These are phyloP conservation scores for Phaeodactylum tricornutum DNA, from an alignment of 108 stramenopile genomes.

Conservation along the genomic window DNA sequence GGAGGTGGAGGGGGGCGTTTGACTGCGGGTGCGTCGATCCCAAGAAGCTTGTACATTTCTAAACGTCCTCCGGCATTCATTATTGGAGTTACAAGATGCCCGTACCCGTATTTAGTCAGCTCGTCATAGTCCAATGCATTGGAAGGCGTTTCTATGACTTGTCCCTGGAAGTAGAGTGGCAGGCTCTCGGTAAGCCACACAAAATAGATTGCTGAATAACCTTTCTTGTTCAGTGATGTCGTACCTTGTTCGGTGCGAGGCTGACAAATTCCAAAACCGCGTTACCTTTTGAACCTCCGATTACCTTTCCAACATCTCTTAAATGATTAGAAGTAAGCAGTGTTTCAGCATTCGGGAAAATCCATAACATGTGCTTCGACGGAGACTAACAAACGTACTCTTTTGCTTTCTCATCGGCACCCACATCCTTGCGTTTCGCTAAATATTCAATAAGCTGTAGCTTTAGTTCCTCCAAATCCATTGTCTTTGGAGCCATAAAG, in stretches of 20 bases:
- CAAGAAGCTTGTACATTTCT: constrained; percentile 68
- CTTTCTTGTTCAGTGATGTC: too few species aligned
- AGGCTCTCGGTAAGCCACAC: too few species aligned
- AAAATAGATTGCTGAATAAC: too few species aligned
- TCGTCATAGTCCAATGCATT: constrained; percentile 74
- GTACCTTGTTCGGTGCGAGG: constrained; percentile 65
- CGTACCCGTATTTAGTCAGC: constrained; percentile 57
- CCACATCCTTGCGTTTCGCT: constrained; percentile 41
- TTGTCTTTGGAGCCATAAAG: too few species aligned
- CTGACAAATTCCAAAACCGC: constrained; percentile 59
- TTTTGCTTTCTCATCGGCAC: constrained; percentile 58
- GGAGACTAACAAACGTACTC: constrained; percentile 21
- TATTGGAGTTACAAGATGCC: constrained; percentile 52
- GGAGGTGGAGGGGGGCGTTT: constrained; percentile 21
- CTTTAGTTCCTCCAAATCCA: constrained; percentile 48
- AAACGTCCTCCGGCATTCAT: constrained; percentile 66
- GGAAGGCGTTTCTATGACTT: constrained; percentile 43
- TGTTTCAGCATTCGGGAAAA: neutral
- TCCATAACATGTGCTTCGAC: neutral
- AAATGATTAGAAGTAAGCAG: neutral
- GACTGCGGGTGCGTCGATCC: constrained; percentile 34
- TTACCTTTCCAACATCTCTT: constrained; percentile 24
- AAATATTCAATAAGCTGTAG: constrained; percentile 53
- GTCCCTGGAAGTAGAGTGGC: too few species aligned
- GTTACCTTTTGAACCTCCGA: constrained; percentile 76